Conservation (phyloP, 2,329 filamentous ascomycete genomes). For the Phoma sp. region DNA sequence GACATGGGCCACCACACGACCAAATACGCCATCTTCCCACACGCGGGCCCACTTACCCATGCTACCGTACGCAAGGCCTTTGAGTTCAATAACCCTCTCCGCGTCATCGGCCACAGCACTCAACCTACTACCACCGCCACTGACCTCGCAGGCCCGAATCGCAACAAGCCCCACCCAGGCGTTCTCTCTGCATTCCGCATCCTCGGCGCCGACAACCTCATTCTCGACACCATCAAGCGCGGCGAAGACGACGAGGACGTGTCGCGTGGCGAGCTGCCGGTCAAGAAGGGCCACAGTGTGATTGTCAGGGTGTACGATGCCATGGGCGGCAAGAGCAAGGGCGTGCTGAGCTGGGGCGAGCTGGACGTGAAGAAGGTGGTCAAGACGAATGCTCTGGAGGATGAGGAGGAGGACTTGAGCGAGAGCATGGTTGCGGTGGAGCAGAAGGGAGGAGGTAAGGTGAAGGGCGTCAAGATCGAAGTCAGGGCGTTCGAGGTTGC, state of each 20-base stretch:
- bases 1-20: conserved; percentile 92
- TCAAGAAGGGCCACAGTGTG: conserved; percentile 74
- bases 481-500: conserved; percentile 85
- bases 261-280: conserved; percentile 59
- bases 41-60: conserved; percentile 72
- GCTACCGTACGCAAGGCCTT: conserved; percentile 82
- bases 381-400: conserved; percentile 88
- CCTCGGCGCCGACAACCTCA: conserved; percentile 67
- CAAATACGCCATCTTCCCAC: conserved; percentile 88
- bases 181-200: conserved; percentile 67
- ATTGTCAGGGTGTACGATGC: conserved; percentile 88
- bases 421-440: conserved; percentile 14
- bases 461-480: conserved; percentile 58
- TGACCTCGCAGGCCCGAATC: conserved; percentile 2
- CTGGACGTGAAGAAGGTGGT: conserved; percentile 76
- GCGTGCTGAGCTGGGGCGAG: conserved; percentile 67
- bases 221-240: conserved; percentile 90
- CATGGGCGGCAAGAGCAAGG: conserved; percentile 79
- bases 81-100: conserved; percentile 87
- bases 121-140: conserved; percentile 31
- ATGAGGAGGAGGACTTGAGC: conserved; percentile 68
- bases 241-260: conserved; percentile 67
- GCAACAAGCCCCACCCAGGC: conserved; percentile 3
- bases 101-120: conserved; percentile 53
- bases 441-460: conserved; percentile 63